These are phyloP conservation scores for Rhynchosporium graminicola DNA, from an alignment of 2,329 filamentous ascomycete genomes.

Conservation along the genomic window DNA sequence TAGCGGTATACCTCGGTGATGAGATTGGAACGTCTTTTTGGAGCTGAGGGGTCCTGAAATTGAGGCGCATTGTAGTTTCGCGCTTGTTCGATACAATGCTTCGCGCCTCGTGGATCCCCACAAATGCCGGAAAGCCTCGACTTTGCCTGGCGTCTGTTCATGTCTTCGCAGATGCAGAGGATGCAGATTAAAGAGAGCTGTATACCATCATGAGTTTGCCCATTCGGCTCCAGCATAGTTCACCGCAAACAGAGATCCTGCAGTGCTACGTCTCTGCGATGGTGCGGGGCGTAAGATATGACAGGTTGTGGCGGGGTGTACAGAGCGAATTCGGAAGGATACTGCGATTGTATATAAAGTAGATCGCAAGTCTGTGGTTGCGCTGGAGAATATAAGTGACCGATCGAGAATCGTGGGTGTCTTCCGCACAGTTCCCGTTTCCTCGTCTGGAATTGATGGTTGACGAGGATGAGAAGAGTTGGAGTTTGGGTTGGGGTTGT, in stretches of 20 bases:
- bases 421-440: slow-evolving; percentile 1
- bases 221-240: slow-evolving; percentile 42
- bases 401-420: background rate
- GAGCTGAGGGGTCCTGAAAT: slow-evolving; percentile 11
- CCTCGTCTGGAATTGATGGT: slow-evolving; percentile 2
- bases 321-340: slow-evolving; percentile 8
- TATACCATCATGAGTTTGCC: slow-evolving; percentile 38
- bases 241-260: slow-evolving; percentile 11
- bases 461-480: slow-evolving; percentile 2
- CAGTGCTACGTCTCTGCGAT: slow-evolving; percentile 5
- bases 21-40: slow-evolving; percentile 1
- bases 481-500: background rate
- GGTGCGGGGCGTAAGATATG: slow-evolving; percentile 5
- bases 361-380: slow-evolving; percentile 3
- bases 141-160: background rate
- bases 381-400: background rate
- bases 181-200: slow-evolving; percentile 12
- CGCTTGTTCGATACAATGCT: slow-evolving; percentile 25
- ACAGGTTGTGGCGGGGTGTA: slow-evolving; percentile 1
- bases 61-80: slow-evolving; percentile 20
- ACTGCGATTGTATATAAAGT: background rate
- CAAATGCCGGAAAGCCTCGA: slow-evolving; percentile 2
- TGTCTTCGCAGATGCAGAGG: slow-evolving; percentile 16
- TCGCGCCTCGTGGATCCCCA: slow-evolving; percentile 21
- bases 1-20: slow-evolving; percentile 18